A percentile compares a stretch with the other conserved stretches of the same genome.
Evolutionary conservation across 805 yeast genomes (phyloP).

Genomic region (Debaryomyces castellii): DNA sequence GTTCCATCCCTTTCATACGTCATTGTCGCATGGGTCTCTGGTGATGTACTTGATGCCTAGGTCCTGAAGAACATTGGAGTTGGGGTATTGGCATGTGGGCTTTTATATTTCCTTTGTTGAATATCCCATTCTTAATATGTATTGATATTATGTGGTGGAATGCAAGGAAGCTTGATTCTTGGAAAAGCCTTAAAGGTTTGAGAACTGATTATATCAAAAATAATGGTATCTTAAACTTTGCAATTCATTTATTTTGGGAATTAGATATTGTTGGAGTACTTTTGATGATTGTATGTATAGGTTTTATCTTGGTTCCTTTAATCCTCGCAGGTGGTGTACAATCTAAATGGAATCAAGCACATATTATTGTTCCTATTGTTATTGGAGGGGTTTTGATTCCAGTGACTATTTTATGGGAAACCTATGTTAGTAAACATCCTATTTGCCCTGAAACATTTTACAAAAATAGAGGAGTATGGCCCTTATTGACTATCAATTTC

Average conservation of each 20-base stretch:
- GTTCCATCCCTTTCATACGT: slow-evolving; percentile 17
- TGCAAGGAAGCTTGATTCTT: slow-evolving; percentile 16
- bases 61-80: slow-evolving; percentile 3
- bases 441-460: slow-evolving; percentile 13
- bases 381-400: slow-evolving; percentile 16
- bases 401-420: slow-evolving; percentile 13
- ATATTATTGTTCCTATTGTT: slow-evolving; percentile 15
- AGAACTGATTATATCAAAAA: slow-evolving; percentile 7
- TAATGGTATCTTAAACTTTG: slow-evolving; percentile 7
- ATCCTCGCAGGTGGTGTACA: slow-evolving; percentile 26
- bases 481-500: slow-evolving; percentile 12
- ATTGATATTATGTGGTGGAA: slow-evolving; percentile 14
- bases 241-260: slow-evolving; percentile 21
- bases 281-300: slow-evolving; percentile 30
- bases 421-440: slow-evolving; percentile 12
- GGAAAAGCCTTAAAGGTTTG: slow-evolving; percentile 11
- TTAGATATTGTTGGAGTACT: slow-evolving; percentile 36
- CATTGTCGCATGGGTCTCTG: slow-evolving; percentile 20
- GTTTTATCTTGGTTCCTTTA: slow-evolving; percentile 37
- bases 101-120: slow-evolving; percentile 18
- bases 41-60: slow-evolving; percentile 14
- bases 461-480: slow-evolving; percentile 18
- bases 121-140: slow-evolving; percentile 15
- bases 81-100: slow-evolving; percentile 25
- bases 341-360: slow-evolving; percentile 13